Percentiles rank a stretch among this genome's conserved stretches.
phyloP scores from a whole-genome alignment of 768 basidiomycete genomes.

The Hydnomerulius pinastri region DNA sequence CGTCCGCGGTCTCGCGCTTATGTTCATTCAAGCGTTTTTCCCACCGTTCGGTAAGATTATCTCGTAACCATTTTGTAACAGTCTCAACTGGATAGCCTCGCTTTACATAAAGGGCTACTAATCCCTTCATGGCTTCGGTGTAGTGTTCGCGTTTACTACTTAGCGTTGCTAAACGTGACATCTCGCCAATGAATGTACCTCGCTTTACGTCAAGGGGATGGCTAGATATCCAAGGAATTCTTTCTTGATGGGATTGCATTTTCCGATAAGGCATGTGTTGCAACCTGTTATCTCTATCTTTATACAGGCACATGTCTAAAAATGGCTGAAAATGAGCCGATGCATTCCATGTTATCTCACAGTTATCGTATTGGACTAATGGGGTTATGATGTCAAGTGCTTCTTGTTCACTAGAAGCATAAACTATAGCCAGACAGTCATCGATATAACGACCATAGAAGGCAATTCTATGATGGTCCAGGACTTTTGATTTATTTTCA shows the following conservation, averaged over 20 bases:
- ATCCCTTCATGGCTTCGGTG: no score
- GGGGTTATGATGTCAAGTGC: not conserved
- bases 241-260: not conserved
- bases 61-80: slow-evolving; percentile 27
- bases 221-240: slow-evolving; percentile 9
- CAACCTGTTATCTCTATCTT: fast-evolving
- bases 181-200: slow-evolving; percentile 7
- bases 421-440: slow-evolving; percentile 1
- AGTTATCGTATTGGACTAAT: not conserved
- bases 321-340: not conserved
- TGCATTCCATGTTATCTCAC: not conserved
- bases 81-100: slow-evolving; percentile 33
- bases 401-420: not conserved
- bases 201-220: slow-evolving; percentile 6
- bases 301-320: slow-evolving; percentile 4
- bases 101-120: slow-evolving; percentile 25
- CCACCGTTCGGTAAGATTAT: slow-evolving; percentile 30
- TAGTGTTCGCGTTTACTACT: not conserved
- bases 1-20: no score
- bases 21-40: no score
- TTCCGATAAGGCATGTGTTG: slow-evolving; percentile 3
- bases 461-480: not conserved
- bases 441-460: slow-evolving; percentile 12
- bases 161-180: not conserved
- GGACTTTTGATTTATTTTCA: not conserved